phyloP scores from a whole-genome alignment of 768 basidiomycete species.

The Naganishia onofrii region DNA sequence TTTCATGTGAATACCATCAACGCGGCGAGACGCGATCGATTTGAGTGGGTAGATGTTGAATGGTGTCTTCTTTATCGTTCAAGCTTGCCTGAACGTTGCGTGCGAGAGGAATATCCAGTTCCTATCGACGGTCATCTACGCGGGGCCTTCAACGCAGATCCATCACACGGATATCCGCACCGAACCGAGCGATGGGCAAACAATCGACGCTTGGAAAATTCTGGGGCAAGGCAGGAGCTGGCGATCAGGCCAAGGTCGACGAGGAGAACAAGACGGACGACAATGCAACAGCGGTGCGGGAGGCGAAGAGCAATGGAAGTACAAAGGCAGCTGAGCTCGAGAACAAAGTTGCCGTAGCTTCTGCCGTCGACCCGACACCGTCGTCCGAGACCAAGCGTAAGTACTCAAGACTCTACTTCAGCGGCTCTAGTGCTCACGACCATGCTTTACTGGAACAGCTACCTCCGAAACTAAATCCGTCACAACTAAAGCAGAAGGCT shows the following conservation, averaged over 20 bases:
- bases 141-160: background rate
- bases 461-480: background rate
- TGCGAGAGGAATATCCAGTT: too few species aligned
- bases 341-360: background rate
- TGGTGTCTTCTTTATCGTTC: background rate
- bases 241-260: slow-evolving; percentile 2
- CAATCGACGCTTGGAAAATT: slow-evolving; percentile 31
- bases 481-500: background rate
- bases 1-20: background rate
- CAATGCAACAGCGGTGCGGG: background rate
- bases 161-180: background rate
- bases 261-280: slow-evolving; percentile 16
- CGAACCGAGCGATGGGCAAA: slow-evolving; percentile 19
- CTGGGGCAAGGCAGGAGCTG: slow-evolving; percentile 15
- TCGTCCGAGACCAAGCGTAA: too few species aligned
- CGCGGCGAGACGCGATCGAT: slow-evolving; percentile 4
- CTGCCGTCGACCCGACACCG: too few species aligned
- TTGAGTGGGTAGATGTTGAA: background rate
- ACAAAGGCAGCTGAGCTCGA: background rate
- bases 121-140: background rate
- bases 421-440: background rate
- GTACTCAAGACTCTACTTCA: too few species aligned
- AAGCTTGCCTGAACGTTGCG: background rate
- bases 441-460: background rate
- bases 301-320: background rate